phyloP scores from a whole-genome alignment of 2,329 filamentous ascomycete genomes.

The Colletotrichum cordylinicola region DNA sequence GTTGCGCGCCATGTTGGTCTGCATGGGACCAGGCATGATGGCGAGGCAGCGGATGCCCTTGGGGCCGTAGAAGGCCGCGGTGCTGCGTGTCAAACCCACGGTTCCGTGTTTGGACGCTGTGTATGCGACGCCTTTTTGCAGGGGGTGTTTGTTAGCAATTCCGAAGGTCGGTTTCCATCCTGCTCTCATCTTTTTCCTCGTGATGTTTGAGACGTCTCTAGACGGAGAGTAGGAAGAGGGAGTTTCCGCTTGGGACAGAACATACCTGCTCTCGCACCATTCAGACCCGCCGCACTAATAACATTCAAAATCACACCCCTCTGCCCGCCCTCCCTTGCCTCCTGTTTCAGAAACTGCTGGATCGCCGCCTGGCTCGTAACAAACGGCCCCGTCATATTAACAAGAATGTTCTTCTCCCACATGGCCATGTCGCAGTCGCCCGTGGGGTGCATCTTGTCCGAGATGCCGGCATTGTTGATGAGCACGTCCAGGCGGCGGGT shows the following conservation, averaged over 20 bases:
- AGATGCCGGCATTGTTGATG: conserved; percentile 63
- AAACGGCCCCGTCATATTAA: conserved; percentile 63
- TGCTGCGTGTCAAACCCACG: conserved; percentile 61
- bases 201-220: rapidly evolving
- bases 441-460: conserved; percentile 61
- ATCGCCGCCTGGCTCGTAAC: conserved; percentile 57
- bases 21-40: conserved; percentile 56
- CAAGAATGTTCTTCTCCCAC: conserved; percentile 59
- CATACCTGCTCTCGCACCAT: not conserved
- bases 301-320: conserved; percentile 27
- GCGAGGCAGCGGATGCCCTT: conserved; percentile 49
- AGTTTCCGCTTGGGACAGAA: too few species aligned
- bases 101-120: conserved; percentile 60
- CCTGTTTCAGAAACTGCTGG: conserved; percentile 49
- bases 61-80: conserved; percentile 58
- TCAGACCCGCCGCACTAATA: not conserved
- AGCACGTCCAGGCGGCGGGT: conserved; percentile 51
- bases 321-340: conserved; percentile 21
- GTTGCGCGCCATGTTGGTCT: conserved; percentile 53
- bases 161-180: too few species aligned
- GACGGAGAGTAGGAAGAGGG: not conserved
- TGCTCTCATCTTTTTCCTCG: not conserved
- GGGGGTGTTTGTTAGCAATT: too few species aligned
- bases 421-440: conserved; percentile 48
- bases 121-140: conserved; percentile 48